Base-by-base conservation (phyloP, 2,329 filamentous ascomycete species). In the Calonectria hawksworthii region DNA sequence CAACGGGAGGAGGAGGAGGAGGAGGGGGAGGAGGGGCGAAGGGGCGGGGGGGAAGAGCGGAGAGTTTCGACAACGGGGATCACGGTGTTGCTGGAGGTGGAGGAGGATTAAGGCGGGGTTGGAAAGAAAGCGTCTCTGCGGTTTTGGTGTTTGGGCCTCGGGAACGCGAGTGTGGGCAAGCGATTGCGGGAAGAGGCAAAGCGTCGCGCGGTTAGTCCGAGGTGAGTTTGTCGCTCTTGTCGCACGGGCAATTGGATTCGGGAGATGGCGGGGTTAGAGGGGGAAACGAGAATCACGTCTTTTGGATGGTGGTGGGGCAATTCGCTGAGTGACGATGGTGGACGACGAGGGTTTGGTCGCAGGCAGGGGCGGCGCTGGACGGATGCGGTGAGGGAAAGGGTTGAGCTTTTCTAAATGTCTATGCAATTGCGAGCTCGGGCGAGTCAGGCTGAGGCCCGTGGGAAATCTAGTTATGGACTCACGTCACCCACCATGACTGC, bases 271-370 rank as follows among this genome's bases (percentile, higher is more conserved):
- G 68, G 68, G 68, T 64, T 36, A 63, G 65, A 23, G 34, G 59
- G 34, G 41, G 65, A 56, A 56, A 41, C 54, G 65, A 51, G 50
- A 70, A 70, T 70, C 70, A 73, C 50, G 56, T 59, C 41, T 63
- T 70, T 68, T 41, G 61, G 30, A 32, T 32, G 30, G 66, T 70
- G 67, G 66, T 69, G 72, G 72, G 72, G 72, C 61, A 70, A 47
- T 47, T 74, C 51, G 41, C 61, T 47, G 41, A 65, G 26, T 50
- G 61, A 65, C 38, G 41, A 50, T 65, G 38, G 16, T 16, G 4
- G 61, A 50, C 5, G 41, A 32, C 54, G 41, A 70, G 59, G 41
- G 41, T 30, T 41, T 47, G 26, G 18, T 32, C 23, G 38, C 52
- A 59, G 52, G 38, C 52, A 59, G 52, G 41, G 28, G 66, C n/a